These are phyloP conservation scores for Metschnikowia kofuensis DNA, from an alignment of 805 yeast genomes.

Conservation along the genomic window DNA sequence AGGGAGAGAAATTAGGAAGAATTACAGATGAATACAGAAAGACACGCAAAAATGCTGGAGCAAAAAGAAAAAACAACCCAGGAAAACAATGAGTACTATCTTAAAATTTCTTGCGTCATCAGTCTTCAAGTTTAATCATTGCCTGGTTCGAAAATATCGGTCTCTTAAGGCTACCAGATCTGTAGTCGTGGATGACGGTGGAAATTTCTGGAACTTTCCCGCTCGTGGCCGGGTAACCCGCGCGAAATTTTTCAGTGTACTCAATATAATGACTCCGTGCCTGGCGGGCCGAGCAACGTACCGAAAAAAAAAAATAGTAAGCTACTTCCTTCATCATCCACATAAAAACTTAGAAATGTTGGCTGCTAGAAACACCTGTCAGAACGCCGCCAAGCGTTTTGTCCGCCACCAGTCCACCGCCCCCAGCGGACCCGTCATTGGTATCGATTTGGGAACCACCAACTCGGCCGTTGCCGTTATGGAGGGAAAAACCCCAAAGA, in stretches of 20 bases:
- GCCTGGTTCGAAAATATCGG: too few species aligned
- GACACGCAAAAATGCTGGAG: too few species aligned
- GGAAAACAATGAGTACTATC: too few species aligned
- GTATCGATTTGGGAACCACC: slow-evolving; percentile 86
- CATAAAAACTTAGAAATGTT: slow-evolving; percentile 27
- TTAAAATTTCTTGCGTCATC: too few species aligned
- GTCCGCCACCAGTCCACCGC: slow-evolving; percentile 22
- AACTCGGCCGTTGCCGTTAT: slow-evolving; percentile 86
- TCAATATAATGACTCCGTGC: slow-evolving; percentile 9
- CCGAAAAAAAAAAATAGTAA: not conserved
- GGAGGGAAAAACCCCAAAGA: slow-evolving; percentile 76
- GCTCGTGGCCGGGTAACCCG: slow-evolving; percentile 23
- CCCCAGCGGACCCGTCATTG: slow-evolving; percentile 59
- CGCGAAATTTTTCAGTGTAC: slow-evolving; percentile 19
- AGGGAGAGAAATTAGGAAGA: too few species aligned
- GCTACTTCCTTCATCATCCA: not conserved
- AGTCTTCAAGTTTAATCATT: too few species aligned
- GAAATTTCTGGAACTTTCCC: slow-evolving; percentile 18
- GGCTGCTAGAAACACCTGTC: slow-evolving; percentile 41
- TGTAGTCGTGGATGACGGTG: not conserved
- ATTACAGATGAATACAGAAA: too few species aligned
- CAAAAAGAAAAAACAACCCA: too few species aligned
- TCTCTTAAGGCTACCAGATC: too few species aligned
- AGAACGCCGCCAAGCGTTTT: slow-evolving; percentile 37
- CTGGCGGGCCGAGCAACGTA: not conserved